These are phyloP conservation scores for Andrographis paniculata DNA, from an alignment of 305 asterid species.

Conservation along the genomic window DNA sequence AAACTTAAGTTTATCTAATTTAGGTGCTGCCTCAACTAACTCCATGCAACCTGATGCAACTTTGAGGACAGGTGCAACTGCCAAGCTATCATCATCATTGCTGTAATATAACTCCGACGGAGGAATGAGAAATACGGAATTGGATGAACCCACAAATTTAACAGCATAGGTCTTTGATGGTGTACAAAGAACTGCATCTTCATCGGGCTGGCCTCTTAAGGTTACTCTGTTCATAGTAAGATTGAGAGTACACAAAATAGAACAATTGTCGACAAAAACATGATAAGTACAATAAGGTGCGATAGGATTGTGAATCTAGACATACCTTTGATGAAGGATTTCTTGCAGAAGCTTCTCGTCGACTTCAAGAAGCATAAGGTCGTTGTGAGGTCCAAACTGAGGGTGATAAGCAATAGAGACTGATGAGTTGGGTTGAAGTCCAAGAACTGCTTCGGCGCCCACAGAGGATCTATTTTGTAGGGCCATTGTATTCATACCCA, in stretches of 20 bases:
- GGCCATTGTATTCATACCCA: constrained; percentile 32
- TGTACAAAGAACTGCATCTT: constrained; percentile 89
- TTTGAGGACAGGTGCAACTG: constrained; percentile 55
- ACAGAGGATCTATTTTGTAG: constrained; percentile 25
- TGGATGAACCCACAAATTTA: constrained; percentile 87
- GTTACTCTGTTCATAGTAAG: constrained; percentile 40
- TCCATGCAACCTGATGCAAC: constrained; percentile 81
- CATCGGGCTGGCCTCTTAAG: constrained; percentile 83
- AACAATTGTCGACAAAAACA: neutral
- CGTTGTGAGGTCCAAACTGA: constrained; percentile 60
- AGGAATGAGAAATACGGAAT: constrained; percentile 80
- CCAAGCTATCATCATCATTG: constrained; percentile 27
- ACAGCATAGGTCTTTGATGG: constrained; percentile 73
- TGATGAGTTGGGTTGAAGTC: constrained; percentile 50
- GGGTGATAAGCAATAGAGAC: constrained; percentile 61
- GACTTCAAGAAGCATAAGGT: constrained; percentile 74
- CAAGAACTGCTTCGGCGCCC: constrained; percentile 71
- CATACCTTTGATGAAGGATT: constrained; percentile 58
- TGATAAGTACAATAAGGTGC: too few species aligned
- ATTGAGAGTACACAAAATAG: constrained; percentile 9
- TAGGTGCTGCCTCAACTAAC: constrained; percentile 78
- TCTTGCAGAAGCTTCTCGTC: constrained; percentile 78
- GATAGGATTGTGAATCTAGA: neutral
- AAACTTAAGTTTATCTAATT: constrained; percentile 58
- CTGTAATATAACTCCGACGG: constrained; percentile 36